phyloP scores from a whole-genome alignment of 805 yeast genomes.

The Kluyveromyces aestuarii region DNA sequence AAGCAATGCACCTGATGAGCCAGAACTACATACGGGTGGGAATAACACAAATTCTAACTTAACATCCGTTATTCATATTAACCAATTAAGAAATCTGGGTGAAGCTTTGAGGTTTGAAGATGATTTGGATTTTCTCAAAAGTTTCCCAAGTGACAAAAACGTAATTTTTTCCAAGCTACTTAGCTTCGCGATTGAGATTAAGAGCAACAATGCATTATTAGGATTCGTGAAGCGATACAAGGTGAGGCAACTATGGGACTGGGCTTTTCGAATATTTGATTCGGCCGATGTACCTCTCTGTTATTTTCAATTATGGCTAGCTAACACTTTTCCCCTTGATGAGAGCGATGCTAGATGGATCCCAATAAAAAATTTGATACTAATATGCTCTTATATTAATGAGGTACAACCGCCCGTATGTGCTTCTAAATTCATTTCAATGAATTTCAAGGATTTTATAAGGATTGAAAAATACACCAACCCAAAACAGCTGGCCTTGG shows the following conservation, averaged over 20 bases:
- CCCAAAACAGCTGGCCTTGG: slow-evolving; percentile 9
- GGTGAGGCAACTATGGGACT: slow-evolving; percentile 13
- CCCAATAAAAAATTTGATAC: background rate
- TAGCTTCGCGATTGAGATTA: slow-evolving; percentile 13
- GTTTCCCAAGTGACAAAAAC: slow-evolving; percentile 6
- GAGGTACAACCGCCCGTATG: background rate
- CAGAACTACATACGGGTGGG: background rate
- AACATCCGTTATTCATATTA: slow-evolving; percentile 10
- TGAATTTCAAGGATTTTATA: slow-evolving; percentile 17
- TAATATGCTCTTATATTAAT: background rate
- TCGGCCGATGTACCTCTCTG: slow-evolving; percentile 3
- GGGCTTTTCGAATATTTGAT: slow-evolving; percentile 10
- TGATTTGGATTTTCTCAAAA: slow-evolving; percentile 29
- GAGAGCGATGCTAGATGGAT: slow-evolving; percentile 1
- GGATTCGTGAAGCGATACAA: slow-evolving; percentile 12
- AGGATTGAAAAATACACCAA: slow-evolving; percentile 4
- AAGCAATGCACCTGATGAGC: background rate
- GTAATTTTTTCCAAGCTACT: slow-evolving; percentile 13
- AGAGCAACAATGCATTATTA: slow-evolving; percentile 12
- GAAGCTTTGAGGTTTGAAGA: slow-evolving; percentile 26
- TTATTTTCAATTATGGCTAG: slow-evolving; percentile 11
- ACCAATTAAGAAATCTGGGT: slow-evolving; percentile 28
- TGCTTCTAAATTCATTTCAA: slow-evolving; percentile 11
- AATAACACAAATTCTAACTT: background rate
- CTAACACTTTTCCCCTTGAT: background rate